phyloP scores from a whole-genome alignment of 768 basidiomycete species.

The Exidia glandulosa region DNA sequence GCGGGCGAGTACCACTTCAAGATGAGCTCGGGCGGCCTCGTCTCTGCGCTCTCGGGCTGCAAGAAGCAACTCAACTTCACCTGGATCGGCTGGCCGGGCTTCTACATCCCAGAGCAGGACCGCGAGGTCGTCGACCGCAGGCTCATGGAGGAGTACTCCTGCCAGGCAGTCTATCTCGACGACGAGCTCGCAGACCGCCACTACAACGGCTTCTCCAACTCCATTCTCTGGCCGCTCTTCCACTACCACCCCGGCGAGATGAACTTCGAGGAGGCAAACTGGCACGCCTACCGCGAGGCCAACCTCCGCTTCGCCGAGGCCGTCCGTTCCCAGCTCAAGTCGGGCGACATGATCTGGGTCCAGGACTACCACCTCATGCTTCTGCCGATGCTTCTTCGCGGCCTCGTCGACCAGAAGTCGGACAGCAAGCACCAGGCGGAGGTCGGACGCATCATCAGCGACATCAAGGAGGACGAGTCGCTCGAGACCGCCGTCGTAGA shows the following conservation, averaged over 20 bases:
- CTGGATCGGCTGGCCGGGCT: slow-evolving; percentile 95
- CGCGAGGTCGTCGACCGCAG: slow-evolving; percentile 84
- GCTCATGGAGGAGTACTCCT: slow-evolving; percentile 89
- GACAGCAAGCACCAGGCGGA: background rate
- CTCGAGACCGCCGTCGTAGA: background rate
- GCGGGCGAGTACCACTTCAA: slow-evolving; percentile 94
- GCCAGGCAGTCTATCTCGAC: slow-evolving; percentile 95
- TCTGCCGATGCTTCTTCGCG: slow-evolving; percentile 88
- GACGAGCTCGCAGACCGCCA: slow-evolving; percentile 98
- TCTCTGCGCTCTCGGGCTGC: slow-evolving; percentile 92
- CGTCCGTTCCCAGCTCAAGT: slow-evolving; percentile 64
- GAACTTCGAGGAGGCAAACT: slow-evolving; percentile 98
- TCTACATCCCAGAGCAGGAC: slow-evolving; percentile 89
- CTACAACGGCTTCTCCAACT: slow-evolving; percentile 98
- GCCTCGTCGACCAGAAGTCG: slow-evolving; percentile 56
- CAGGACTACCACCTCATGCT: slow-evolving; percentile 99
- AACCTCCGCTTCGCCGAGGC: slow-evolving; percentile 91
- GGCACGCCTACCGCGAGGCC: slow-evolving; percentile 95
- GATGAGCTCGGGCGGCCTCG: slow-evolving; percentile 97
- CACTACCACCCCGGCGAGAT: slow-evolving; percentile 99
- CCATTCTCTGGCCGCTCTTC: slow-evolving; percentile 98
- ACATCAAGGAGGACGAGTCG: slow-evolving; percentile 11
- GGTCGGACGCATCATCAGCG: slow-evolving; percentile 17
- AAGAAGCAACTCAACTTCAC: slow-evolving; percentile 98
- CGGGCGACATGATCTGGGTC: slow-evolving; percentile 97